phyloP scores from a whole-genome alignment of 768 basidiomycete genomes.

The Tricholoma hemisulphureum region DNA sequence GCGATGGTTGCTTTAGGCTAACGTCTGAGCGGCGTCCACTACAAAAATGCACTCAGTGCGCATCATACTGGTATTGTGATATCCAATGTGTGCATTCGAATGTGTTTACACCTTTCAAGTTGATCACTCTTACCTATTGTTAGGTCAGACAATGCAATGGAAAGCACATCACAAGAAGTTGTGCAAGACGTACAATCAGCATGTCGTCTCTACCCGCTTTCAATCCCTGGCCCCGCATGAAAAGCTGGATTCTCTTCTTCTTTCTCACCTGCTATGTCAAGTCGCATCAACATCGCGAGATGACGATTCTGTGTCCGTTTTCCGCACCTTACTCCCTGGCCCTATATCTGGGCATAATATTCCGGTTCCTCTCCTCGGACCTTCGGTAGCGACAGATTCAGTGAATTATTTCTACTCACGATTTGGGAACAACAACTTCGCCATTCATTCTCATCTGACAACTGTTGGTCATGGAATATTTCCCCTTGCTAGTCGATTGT shows the following conservation, averaged over 20 bases:
- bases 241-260: conserved; percentile 58
- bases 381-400: conserved; percentile 24
- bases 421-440: conserved; percentile 82
- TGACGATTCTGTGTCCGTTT: conserved; percentile 29
- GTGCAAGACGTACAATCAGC: conserved; percentile 59
- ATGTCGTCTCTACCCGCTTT: conserved; percentile 44
- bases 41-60: conserved; percentile 64
- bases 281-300: conserved; percentile 21
- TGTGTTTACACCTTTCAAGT: not conserved
- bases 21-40: conserved; percentile 33
- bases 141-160: conserved; percentile 75
- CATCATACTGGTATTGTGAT: conserved; percentile 73
- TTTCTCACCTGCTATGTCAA: conserved; percentile 60
- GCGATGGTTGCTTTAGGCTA: conserved; percentile 59
- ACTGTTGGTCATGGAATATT: conserved; percentile 75
- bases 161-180: conserved; percentile 59
- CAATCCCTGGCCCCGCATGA: conserved; percentile 52
- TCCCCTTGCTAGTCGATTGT: conserved; percentile 72
- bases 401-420: conserved; percentile 47
- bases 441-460: conserved; percentile 68
- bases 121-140: conserved; percentile 1
- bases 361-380: conserved; percentile 34
- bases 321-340: conserved; percentile 47
- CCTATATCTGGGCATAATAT: conserved; percentile 22
- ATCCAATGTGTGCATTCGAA: conserved; percentile 48